Evolutionary conservation across 1,284 basidiomycete genomes (phyloP), one percentile per base, ranked within the genome.

Genomic region (Xerocomus amazonicus): DNA sequence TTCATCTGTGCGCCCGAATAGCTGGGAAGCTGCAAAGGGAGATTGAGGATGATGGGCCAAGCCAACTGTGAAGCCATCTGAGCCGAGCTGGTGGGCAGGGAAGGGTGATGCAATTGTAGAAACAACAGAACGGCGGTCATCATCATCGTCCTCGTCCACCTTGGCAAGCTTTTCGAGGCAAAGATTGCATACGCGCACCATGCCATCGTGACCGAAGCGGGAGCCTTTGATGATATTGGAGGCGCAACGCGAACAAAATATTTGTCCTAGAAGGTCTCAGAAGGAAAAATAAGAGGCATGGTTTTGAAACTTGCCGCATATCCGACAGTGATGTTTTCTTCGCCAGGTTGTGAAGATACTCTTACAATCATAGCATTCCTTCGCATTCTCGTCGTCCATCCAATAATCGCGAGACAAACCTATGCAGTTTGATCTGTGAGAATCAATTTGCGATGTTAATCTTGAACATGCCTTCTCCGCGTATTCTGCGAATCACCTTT

Each of bases 351-450:
- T 92, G 68, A 97, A 97, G 13, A 89, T 76, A 55, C 89, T 90
- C 68, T 84, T 92, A 73, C 93, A 97, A 66, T 95, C 91, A 65
- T 92, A 95, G 65, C 93, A 97, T 62, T 97, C 96, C 64, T 90
- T 97, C 61, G 90, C 92, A 50, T 90, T 89, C 62, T 95, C 92
- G 64, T 99, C 97, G 53, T 94, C 91, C 91, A 97, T 96, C 94
- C 94, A 97, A 65, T 96, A 97, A 62, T 95, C 90, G 55, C 81
- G 78, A 12, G 87, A 90, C 32, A 92, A 65, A 10, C 90, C 90
- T 92, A 54, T 14, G 43, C 26, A 31, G 38, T 52, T 26, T 51
- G 49, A 51, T 57, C 53, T 53, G 56, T 34, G 48, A 35, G n/a
- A 42, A 28, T 35, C 32, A 40, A 33, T 17, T 13, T 14, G 40